Conservation (phyloP, 2,329 filamentous ascomycete species). For the Chrysoporthe deuterocubensis region DNA sequence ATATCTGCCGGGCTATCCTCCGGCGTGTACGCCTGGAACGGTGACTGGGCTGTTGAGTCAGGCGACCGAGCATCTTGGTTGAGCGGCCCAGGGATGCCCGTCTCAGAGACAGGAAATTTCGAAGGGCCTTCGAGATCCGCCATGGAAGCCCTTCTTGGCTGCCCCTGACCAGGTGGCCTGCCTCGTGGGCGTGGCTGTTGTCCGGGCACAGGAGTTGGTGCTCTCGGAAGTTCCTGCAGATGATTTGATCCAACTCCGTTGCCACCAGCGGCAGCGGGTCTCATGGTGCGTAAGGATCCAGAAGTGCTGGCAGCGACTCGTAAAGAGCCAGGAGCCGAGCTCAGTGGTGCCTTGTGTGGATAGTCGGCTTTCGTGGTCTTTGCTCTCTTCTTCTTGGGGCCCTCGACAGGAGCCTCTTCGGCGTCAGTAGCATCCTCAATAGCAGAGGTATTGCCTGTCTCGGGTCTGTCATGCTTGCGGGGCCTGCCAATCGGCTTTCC, state of each 20-base stretch:
- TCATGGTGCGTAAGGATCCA: slow-evolving; percentile 82
- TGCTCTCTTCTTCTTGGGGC: slow-evolving; percentile 71
- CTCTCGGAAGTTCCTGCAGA: slow-evolving; percentile 73
- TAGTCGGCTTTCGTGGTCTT: slow-evolving; percentile 74
- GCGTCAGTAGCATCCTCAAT: slow-evolving; percentile 68
- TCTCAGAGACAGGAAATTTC: slow-evolving; percentile 37
- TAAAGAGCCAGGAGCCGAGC: slow-evolving; percentile 75
- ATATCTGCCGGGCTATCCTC: slow-evolving; percentile 79
- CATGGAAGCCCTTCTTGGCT: slow-evolving; percentile 64
- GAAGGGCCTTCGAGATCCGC: slow-evolving; percentile 38
- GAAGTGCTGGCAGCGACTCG: slow-evolving; percentile 90
- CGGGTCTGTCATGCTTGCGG: slow-evolving; percentile 53
- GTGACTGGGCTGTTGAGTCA: slow-evolving; percentile 57
- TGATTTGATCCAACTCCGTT: slow-evolving; percentile 49
- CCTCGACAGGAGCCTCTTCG: slow-evolving; percentile 59
- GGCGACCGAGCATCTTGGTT: slow-evolving; percentile 60
- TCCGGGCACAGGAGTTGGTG: slow-evolving; percentile 75
- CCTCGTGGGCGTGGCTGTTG: slow-evolving; percentile 37
- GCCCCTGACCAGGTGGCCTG: slow-evolving; percentile 39
- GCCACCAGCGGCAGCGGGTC: slow-evolving; percentile 63
- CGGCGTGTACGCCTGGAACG: slow-evolving; percentile 52
- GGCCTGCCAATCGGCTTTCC: slow-evolving; percentile 61
- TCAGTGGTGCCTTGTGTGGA: slow-evolving; percentile 64
- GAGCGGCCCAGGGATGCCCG: slow-evolving; percentile 46
- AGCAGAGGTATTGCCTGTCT: slow-evolving; percentile 70